Evolutionary conservation across 2,329 filamentous ascomycete species (phyloP), one percentile per base, ranked within the genome.

Genomic region (Ceratocystis alfenasii): DNA sequence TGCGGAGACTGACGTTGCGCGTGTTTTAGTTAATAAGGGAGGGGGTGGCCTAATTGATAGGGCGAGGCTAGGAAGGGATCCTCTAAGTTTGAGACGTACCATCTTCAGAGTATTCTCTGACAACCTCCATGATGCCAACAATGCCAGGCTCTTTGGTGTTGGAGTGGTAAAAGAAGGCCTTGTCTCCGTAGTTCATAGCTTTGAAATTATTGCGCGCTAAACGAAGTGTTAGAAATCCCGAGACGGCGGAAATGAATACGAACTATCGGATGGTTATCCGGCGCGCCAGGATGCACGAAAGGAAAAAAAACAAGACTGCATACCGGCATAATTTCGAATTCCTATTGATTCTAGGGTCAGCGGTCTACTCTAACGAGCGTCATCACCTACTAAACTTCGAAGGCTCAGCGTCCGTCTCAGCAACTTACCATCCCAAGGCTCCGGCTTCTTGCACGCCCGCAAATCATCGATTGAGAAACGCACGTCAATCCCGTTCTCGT

Each of bases 161-260:
- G 60, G 89, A 95, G 76, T 96, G 93, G 74, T 97, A 97, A 78
- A 99, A 97, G 77, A 99, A 97, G 30, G 91, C 92, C 41, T 92
- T 80, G 73, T 99, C 94, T 63, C 92, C 92, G 66, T 86, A 85
- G 71, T 89, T 91, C 94, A 99, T 99, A 7, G 85, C 83, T 36
- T 89, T 84, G 77, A 99, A 86, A 73, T 96, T 90, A 72, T 96
- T 97, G 30, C 90, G 85, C 5, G 93, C 93, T 75, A 2, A 15
- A 46, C 1, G 20, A 33, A 15, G 12, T 1, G 48, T 10, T 12
- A n/a, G 48, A 25, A 12, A 28, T 7, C 6, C 6, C 17, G 46
- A 48, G 46, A 22, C 17, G 20, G 46, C 46, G 17, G 46, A 53
- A 53, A 25, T 15, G 22, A 10, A 53, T 20, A n/a, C 28, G 7